Evolutionary conservation across 495 filamentous ascomycete species (phyloP), one percentile per base, ranked within the genome.

Genomic region (Penicillium paxilli): DNA sequence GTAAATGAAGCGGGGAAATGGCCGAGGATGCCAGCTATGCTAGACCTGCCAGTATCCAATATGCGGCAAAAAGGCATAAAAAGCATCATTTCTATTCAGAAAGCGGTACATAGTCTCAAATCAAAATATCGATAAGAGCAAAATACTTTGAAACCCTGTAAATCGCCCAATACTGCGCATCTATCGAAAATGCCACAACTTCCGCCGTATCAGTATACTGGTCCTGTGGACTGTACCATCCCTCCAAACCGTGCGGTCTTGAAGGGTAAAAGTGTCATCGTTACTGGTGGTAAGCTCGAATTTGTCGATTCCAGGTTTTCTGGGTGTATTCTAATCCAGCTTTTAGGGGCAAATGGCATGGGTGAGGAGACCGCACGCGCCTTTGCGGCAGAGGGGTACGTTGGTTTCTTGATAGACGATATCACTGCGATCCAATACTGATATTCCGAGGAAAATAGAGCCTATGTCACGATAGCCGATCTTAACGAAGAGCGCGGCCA

Each of bases 301-400:
- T n/a, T 1, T 38, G n/a, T 38, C 35, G 4, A 3, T 38, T 38
- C 8, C 7, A 21, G 8, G 5, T 4, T 37, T 37, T 4, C 33
- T 37, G 6, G n/a, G 8, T 4, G 14, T 14, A 16, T 37, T 16
- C 4, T 16, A 5, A 37, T 37, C 33, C n/a, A 14, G n/a, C 33
- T 63, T 45, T 51, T 57, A 46, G 69, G 71, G 37, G 72, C 69
- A 46, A 74, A 72, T 58, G 74, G 74, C 30, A 77, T 77, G 48
- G 74, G 72, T 47, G 67, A 73, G 54, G 66, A 61, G 5, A 71
- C 59, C 17, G 67, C 72, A 9, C 62, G 63, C 2, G 54, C 66
- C 2, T 69, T 75, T 49, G 63, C 63, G 1, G 62, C 58, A 6
- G 62, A 62, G 26, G 69, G 70, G 48, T 51, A 30, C 8, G 12